Evolutionary conservation across 768 basidiomycete genomes (phyloP).

Genomic region (Leccinellum rugosiceps): DNA sequence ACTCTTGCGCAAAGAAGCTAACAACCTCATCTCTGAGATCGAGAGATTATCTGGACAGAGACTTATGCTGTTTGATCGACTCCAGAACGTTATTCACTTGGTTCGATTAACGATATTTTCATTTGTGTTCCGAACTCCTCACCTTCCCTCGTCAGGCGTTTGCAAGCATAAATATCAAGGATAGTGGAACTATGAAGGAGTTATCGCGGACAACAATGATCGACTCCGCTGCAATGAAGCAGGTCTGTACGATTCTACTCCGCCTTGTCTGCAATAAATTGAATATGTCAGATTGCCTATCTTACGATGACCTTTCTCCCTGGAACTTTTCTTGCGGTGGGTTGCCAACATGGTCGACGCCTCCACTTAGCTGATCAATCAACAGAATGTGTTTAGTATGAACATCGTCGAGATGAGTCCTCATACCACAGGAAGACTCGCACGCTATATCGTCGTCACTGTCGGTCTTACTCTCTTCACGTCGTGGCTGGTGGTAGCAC

Average conservation of each 20-base stretch:
- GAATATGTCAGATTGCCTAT: conserved; percentile 38
- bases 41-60: conserved; percentile 39
- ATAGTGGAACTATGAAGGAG: conserved; percentile 47
- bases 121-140: background rate
- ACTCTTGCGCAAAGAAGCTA: conserved; percentile 47
- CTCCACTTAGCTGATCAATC: conserved; percentile 4
- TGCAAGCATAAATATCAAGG: conserved; percentile 52
- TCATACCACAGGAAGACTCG: conserved; percentile 27
- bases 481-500: conserved; percentile 54
- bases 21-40: conserved; percentile 48
- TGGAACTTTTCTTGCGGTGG: conserved; percentile 40
- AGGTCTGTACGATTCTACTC: conserved; percentile 14
- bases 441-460: conserved; percentile 39
- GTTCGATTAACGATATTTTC: conserved; percentile 8
- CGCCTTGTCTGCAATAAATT: background rate
- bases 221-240: conserved; percentile 41
- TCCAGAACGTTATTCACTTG: conserved; percentile 35
- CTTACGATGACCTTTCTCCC: conserved; percentile 63
- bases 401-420: conserved; percentile 31
- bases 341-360: background rate
- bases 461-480: conserved; percentile 49
- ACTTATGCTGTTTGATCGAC: conserved; percentile 29
- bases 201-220: conserved; percentile 45
- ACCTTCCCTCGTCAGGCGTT: conserved; percentile 43
- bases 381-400: conserved; percentile 33